Evolutionary conservation across 179 eudicot genomes (phyloP), one percentile per base, ranked within the genome.

Genomic region (Spinacia oleracea): DNA sequence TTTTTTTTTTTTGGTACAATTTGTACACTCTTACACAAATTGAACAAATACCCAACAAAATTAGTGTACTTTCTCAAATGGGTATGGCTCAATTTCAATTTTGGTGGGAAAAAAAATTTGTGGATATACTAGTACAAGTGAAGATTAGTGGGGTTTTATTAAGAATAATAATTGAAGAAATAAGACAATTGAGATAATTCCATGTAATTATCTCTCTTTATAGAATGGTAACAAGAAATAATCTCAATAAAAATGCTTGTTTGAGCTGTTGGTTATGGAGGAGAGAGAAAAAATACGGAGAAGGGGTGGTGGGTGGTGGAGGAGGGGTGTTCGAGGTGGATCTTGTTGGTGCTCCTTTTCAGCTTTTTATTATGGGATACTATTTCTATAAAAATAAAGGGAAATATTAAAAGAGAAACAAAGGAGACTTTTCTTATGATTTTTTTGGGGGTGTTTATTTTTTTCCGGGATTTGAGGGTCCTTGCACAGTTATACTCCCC

Each of bases 261-360:
- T 10, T 45, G 31, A 21, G 11, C 4, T 20, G 23, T n/a, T 51
- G 64, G 58, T 23, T 35, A 21, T 23, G 23, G 31, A 3, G 64
- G 46, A 70, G 59, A 25, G 35, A 75, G 56, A 45, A 64, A 60
- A 40, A 34, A 16, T 15, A 23, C 15, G 40, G 56, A 69, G 55
- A 43, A 31, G 38, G 7, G 42, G 72, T 32, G 73, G 78, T 34
- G 75, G 78, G 71, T 83, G 65, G 65, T 60, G 65, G 80, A 72
- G 81, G 89, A 82, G 90, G 78, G 87, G 88, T 83, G 91, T 86
- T 92, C 97, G 93, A 92, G 97, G 97, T 90, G 97, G 97, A 92
- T 92, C 88, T 89, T 85, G 88, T 88, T 74, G 80, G 76, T 72
- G 78, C 82, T 81, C 59, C 70, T 78, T 84, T 84, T 77, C 82